phyloP scores from a whole-genome alignment of 1,284 basidiomycete species.

The Exobasidium rhododendri region DNA sequence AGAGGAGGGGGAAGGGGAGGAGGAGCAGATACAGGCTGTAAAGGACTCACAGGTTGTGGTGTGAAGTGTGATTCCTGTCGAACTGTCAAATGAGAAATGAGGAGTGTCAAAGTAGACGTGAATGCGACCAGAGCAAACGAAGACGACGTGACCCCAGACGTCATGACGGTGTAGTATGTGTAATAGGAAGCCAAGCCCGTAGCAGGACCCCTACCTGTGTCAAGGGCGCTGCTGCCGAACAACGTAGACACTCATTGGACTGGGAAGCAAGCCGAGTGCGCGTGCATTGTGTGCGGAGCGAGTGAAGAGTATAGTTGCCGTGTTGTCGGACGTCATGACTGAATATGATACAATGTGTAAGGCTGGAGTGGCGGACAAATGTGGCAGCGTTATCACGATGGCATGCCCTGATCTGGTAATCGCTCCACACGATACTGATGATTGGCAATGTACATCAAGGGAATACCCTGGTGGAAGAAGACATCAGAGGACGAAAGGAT shows the following conservation, averaged over 20 bases:
- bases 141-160: background rate
- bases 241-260: too few species aligned
- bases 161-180: too few species aligned
- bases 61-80: background rate
- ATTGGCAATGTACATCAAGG: constrained; percentile 52
- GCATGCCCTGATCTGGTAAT: constrained; percentile 50
- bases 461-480: constrained; percentile 35
- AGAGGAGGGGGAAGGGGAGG: background rate
- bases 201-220: too few species aligned
- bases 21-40: background rate
- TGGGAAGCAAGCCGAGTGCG: too few species aligned
- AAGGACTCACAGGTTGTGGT: background rate
- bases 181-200: too few species aligned
- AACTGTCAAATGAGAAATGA: constrained; percentile 2
- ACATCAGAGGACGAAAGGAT: background rate
- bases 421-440: constrained; percentile 49
- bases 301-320: too few species aligned
- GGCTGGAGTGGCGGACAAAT: too few species aligned
- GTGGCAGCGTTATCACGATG: constrained; percentile 29
- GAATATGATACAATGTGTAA: background rate
- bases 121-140: background rate
- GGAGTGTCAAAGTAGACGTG: constrained; percentile 1
- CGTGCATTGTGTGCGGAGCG: too few species aligned
- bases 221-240: too few species aligned
- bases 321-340: background rate